phyloP scores from a whole-genome alignment of 169 alveolate species.

The Plasmodium reichenowi region DNA sequence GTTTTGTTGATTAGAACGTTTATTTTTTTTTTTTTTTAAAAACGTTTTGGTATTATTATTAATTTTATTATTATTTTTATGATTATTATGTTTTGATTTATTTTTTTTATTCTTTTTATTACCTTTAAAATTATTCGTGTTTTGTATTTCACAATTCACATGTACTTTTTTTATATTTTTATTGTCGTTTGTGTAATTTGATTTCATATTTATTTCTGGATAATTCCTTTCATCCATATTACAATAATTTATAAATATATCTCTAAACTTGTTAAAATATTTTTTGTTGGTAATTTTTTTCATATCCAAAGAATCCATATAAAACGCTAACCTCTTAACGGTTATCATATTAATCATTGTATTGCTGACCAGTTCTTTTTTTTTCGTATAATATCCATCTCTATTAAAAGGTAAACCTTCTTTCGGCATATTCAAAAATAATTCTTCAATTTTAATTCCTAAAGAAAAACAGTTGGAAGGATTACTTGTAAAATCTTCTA shows the following conservation, averaged over 20 bases:
- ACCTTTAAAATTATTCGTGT: not conserved
- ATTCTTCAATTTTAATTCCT: slow-evolving; percentile 68
- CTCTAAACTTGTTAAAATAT: slow-evolving; percentile 11
- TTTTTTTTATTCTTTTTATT: slow-evolving; percentile 15
- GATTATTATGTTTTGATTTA: slow-evolving; percentile 10
- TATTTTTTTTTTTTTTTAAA: slow-evolving; percentile 24
- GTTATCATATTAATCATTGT: slow-evolving; percentile 78
- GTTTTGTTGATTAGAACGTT: slow-evolving; percentile 55
- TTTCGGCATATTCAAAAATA: slow-evolving; percentile 67
- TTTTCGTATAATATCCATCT: slow-evolving; percentile 74
- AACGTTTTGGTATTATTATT: not conserved
- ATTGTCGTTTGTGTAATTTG: too few relatives aligned
- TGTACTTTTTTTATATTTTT: too few relatives aligned
- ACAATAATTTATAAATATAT: slow-evolving; percentile 10
- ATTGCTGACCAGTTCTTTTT: slow-evolving; percentile 61
- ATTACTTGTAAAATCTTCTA: slow-evolving; percentile 73
- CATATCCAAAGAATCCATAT: slow-evolving; percentile 71
- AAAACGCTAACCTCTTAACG: slow-evolving; percentile 60
- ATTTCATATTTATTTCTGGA: too few relatives aligned
- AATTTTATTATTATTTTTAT: not conserved
- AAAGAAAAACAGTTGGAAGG: slow-evolving; percentile 71
- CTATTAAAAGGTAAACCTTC: slow-evolving; percentile 75
- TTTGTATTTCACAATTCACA: not conserved
- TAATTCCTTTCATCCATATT: not conserved
- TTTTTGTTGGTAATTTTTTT: slow-evolving; percentile 58